Conservation (phyloP, 306 rosid species). For the Oxytropis ochrocephala region DNA sequence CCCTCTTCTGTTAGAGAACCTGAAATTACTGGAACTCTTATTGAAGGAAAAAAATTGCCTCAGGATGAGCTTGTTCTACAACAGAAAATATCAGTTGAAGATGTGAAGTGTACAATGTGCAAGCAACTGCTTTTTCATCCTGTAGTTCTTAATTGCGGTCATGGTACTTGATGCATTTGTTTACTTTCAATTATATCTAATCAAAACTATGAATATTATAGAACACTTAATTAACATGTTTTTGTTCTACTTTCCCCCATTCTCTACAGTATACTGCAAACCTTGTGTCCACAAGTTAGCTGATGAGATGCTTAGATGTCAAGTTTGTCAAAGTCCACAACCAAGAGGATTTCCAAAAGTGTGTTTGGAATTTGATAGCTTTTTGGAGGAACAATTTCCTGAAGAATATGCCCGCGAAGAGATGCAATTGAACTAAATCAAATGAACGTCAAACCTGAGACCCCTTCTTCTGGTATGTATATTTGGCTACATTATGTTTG, state of each 20-base stretch:
- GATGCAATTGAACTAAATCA: slow-evolving; percentile 30
- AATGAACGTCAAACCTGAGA: slow-evolving; percentile 27
- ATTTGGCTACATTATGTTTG: slow-evolving; percentile 13
- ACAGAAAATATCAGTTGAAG: slow-evolving; percentile 42
- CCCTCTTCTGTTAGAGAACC: slow-evolving; percentile 17
- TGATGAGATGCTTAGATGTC: slow-evolving; percentile 56
- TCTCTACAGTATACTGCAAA: slow-evolving; percentile 56
- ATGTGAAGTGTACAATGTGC: slow-evolving; percentile 65
- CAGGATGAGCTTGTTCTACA: slow-evolving; percentile 21
- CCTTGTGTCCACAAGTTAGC: slow-evolving; percentile 39
- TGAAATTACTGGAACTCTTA: slow-evolving; percentile 22
- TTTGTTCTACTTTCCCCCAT: slow-evolving; percentile 11
- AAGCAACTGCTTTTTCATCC: slow-evolving; percentile 61
- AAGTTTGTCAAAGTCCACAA: slow-evolving; percentile 61
- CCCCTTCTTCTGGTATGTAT: slow-evolving; percentile 38
- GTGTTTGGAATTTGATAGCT: slow-evolving; percentile 56
- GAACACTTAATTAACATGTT: slow-evolving; percentile 3
- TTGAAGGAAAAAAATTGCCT: slow-evolving; percentile 19
- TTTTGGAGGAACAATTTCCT: slow-evolving; percentile 59
- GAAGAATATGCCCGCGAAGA: slow-evolving; percentile 55
- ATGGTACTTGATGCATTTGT: slow-evolving; percentile 42
- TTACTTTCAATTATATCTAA: slow-evolving; percentile 11
- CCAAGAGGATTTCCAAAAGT: slow-evolving; percentile 56
- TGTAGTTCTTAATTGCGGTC: slow-evolving; percentile 83
- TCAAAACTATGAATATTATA: background rate